Percentiles rank a stretch among this genome's conserved stretches.
These are phyloP conservation scores for Poronia punctata DNA, from an alignment of 495 filamentous ascomycete species.

Conservation along the genomic window DNA sequence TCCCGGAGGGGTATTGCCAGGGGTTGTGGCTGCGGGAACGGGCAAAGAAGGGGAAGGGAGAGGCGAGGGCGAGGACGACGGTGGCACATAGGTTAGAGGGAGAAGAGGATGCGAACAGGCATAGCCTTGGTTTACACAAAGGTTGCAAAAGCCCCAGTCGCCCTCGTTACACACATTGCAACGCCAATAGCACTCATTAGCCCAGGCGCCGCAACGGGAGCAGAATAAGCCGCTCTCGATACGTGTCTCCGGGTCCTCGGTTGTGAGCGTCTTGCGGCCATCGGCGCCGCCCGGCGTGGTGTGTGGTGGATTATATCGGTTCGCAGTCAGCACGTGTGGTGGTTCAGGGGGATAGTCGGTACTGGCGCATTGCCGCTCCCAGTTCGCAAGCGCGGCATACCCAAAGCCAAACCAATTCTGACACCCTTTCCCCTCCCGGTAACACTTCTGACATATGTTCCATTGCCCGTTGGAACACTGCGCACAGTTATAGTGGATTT, in stretches of 20 bases:
- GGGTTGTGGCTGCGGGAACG: background rate
- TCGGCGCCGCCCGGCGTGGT: constrained; percentile 38
- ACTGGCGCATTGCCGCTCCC: constrained; percentile 31
- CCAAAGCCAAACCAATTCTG: constrained; percentile 74
- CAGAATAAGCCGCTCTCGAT: constrained; percentile 82
- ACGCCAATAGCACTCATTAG: constrained; percentile 77
- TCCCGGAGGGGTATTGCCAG: constrained; percentile 11
- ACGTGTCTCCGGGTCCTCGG: constrained; percentile 55
- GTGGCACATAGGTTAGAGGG: constrained; percentile 45
- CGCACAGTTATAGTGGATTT: constrained; percentile 70
- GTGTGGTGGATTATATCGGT: constrained; percentile 57
- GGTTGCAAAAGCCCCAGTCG: constrained; percentile 85
- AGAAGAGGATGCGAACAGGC: constrained; percentile 74
- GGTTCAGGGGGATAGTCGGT: constrained; percentile 29
- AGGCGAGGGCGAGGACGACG: constrained; percentile 5
- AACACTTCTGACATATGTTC: constrained; percentile 75
- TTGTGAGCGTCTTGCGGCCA: constrained; percentile 46
- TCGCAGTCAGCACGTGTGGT: constrained; percentile 62
- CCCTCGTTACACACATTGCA: constrained; percentile 80
- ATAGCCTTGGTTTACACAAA: constrained; percentile 68
- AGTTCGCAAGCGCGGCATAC: constrained; percentile 52
- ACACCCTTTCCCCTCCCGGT: constrained; percentile 66
- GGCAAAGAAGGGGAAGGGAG: constrained; percentile 4
- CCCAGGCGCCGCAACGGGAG: constrained; percentile 58
- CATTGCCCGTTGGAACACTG: constrained; percentile 61